Base-by-base conservation (phyloP, 2,329 filamentous ascomycete genomes). In the Calonectria fujianensis region DNA sequence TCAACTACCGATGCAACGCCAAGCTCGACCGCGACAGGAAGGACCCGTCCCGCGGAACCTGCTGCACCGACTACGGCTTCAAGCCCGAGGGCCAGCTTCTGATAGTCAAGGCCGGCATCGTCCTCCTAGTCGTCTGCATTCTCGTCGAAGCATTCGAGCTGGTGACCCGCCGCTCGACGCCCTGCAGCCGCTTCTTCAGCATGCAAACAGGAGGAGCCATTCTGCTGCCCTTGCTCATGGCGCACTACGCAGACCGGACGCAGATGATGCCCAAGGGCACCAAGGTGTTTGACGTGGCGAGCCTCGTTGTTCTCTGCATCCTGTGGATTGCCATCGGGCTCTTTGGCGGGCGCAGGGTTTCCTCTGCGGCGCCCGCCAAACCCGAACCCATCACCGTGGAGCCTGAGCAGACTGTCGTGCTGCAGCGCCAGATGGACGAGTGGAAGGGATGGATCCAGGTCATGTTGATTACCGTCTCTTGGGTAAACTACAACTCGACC, bases 371-470 rank as follows among this genome's bases (percentile, higher is more conserved):
- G 20, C 9, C 35, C n/a, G 59, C 74, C 0, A 69, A 74, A 54
- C 63, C 76, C n/a, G 77, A 76, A 2, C 51, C 75, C 2, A 51
- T 63, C 10, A 54, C 65, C 13, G n/a, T 64, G 0, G 13, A 74
- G 7, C 11, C 67, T 0, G 64, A 50, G 69, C 66, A 63, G 73
- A 61, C 69, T 73, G 63, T 74, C 64, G 10, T 82, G 87, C 13
- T 79, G 1, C 87, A 91, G 41, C 85, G 89, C 63, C 90, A 93
- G 77, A 90, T 90, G 0, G 88, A 93, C 67, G 92, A 94, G 82
- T 92, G 91, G 88, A 93, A 93, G 84, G 92, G 92, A 2, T 90
- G 90, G 87, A 91, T 93, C 89, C 91, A 93, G 76, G 85, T 87
- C 16, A 29, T 41, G 57, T 18, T 63, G 81, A 89, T 3, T 83